phyloP scores from a whole-genome alignment of 2,329 filamentous ascomycete species.

The Celoporthe dispersa region DNA sequence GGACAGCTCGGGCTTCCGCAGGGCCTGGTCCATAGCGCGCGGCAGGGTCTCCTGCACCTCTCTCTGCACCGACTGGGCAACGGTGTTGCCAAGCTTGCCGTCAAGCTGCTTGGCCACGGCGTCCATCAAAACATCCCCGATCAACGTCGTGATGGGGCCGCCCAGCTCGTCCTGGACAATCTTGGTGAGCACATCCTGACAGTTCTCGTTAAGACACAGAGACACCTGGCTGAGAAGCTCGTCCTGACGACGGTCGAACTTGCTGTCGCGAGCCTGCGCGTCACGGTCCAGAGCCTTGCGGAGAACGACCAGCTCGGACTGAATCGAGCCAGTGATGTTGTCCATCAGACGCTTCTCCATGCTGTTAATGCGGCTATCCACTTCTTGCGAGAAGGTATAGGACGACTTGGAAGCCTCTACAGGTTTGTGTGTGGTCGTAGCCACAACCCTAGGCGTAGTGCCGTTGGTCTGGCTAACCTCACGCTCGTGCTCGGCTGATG shows the following conservation, averaged over 20 bases:
- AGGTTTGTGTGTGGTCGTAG: conserved; percentile 39
- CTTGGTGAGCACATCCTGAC: conserved; percentile 72
- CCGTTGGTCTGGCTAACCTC: conserved; percentile 46
- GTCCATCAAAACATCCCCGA: conserved; percentile 69
- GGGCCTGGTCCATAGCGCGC: conserved; percentile 64
- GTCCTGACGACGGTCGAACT: conserved; percentile 57
- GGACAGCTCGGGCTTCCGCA: conserved; percentile 76
- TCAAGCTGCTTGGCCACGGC: conserved; percentile 74
- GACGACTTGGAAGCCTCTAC: conserved; percentile 37
- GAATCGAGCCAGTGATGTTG: conserved; percentile 21
- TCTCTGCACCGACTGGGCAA: conserved; percentile 65
- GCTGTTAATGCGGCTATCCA: conserved; percentile 58
- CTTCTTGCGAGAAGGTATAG: conserved; percentile 46
- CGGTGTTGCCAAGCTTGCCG: conserved; percentile 66
- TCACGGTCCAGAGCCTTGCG: conserved; percentile 63
- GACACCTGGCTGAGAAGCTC: conserved; percentile 63
- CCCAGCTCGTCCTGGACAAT: conserved; percentile 80
- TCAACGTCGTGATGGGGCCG: conserved; percentile 73
- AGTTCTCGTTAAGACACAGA: conserved; percentile 65
- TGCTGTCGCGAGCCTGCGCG: conserved; percentile 53
- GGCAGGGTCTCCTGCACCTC: conserved; percentile 76
- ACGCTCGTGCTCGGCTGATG: conserved; percentile 45
- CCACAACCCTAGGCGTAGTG: conserved; percentile 40
- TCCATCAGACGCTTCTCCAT: conserved; percentile 54
- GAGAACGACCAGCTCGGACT: conserved; percentile 21